Evolutionary conservation across 441 rosid genomes (phyloP), one percentile per base, ranked within the genome.

Genomic region (Flueggea neowawraea): DNA sequence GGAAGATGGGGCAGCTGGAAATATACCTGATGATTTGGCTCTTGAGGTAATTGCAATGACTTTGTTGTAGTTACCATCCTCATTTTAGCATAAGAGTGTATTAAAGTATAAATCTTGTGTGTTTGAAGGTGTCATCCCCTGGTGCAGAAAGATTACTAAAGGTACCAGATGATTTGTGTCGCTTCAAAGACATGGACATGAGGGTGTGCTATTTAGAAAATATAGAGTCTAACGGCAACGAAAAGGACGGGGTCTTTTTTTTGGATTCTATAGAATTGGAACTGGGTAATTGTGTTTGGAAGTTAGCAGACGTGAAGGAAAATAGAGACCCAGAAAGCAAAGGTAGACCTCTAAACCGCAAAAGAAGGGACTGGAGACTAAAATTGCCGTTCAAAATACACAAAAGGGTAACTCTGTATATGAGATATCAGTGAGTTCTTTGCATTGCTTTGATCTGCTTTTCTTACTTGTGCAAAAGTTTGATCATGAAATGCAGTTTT

Each of bases 301-400:
- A 83, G 72, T 69, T 94, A 78, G 96, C 95, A 32, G 83, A 87
- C 66, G 96, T 87, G 63, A 86, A 65, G 83, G 97, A 87, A 65
- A 89, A 91, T 73, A 75, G 94, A 75, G 91, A 89, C 64, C 94
- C 87, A 11, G 72, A 71, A 63, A 76, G 84, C 80, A 94, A 82
- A 79, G 97, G 96, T 52, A 82, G 87, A 70, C 96, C 85, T n/a
- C 60, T 90, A 54, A 88, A 80, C 76, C 84, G 90, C n/a, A 93
- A 88, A 79, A 85, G 74, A 73, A 88, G 71, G 72, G 97, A 88
- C 59, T 82, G 90, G 84, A 83, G 98, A 69, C 62, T 90, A 62
- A 87, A 57, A 52, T 67, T 87, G 58, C 84, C 88, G 50, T 83
- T 75, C 65, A 57, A 66, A 22, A 64, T 17, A 78, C 91, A 83